Percentiles rank a stretch among this genome's conserved stretches.
phyloP scores from a whole-genome alignment of 2,329 filamentous ascomycete genomes.

The Cladophialophora immunda region DNA sequence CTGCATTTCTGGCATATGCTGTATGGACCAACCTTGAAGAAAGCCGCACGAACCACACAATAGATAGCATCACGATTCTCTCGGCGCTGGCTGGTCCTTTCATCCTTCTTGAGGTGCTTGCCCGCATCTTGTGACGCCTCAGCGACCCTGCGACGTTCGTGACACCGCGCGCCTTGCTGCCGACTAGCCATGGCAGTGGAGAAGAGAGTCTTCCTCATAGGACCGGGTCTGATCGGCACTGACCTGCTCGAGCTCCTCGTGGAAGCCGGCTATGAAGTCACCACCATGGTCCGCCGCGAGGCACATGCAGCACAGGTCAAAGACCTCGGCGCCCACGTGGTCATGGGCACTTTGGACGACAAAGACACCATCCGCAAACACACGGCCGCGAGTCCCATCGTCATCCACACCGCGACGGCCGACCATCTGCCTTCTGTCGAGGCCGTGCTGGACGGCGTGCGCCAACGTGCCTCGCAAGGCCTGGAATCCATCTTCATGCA shows the following conservation, averaged over 20 bases:
- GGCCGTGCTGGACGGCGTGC: constrained; percentile 55
- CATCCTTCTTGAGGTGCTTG: background rate
- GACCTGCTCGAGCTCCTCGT: constrained; percentile 58
- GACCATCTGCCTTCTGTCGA: constrained; percentile 57
- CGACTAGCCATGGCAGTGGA: constrained; percentile 12
- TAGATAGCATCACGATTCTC: background rate
- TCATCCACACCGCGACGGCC: constrained; percentile 59
- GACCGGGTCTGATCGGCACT: constrained; percentile 47
- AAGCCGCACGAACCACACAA: background rate
- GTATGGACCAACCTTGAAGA: background rate
- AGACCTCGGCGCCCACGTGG: constrained; percentile 45
- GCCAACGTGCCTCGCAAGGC: constrained; percentile 48
- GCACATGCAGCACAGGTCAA: constrained; percentile 26
- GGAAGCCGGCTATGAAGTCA: constrained; percentile 53
- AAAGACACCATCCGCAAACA: constrained; percentile 50
- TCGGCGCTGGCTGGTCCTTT: background rate
- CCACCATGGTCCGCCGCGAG: constrained; percentile 44
- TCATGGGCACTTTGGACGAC: constrained; percentile 54
- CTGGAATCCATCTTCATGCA: constrained; percentile 57
- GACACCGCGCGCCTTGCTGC: background rate
- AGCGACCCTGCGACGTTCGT: background rate
- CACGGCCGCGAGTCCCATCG: constrained; percentile 50
- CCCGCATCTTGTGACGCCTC: background rate
- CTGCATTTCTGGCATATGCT: background rate
- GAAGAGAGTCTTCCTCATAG: constrained; percentile 33